Percentiles rank a stretch among this genome's conserved stretches.
Conservation (phyloP, 1,284 basidiomycete genomes). For the Rhodotorula sp. region DNA sequence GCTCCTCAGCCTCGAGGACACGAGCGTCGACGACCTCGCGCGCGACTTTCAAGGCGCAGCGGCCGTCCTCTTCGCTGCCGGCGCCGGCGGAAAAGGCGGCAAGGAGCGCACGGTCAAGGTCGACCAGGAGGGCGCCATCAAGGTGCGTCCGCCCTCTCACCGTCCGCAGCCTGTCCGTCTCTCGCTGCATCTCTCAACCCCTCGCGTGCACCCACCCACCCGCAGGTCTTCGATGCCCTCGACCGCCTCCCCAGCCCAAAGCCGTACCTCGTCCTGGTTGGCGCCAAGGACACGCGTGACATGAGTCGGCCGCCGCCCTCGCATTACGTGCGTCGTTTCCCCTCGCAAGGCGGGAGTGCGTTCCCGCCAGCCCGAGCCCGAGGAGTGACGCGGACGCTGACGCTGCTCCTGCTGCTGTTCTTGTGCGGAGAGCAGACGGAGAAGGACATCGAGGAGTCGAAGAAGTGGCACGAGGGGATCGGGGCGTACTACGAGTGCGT, state of each 20-base stretch:
- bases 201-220: no score
- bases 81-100: constrained; percentile 68
- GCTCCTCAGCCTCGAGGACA: constrained; percentile 64
- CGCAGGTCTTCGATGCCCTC: constrained; percentile 63
- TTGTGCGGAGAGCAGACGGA: constrained; percentile 53
- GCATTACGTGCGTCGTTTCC: constrained; percentile 59
- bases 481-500: constrained; percentile 43
- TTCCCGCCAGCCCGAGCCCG: no score
- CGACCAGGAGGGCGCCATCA: constrained; percentile 70
- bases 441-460: constrained; percentile 57
- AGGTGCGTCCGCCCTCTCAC: constrained; percentile 52
- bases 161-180: no score
- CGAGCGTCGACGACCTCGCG: constrained; percentile 58
- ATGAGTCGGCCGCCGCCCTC: constrained; percentile 55
- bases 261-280: constrained; percentile 65
- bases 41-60: constrained; percentile 58
- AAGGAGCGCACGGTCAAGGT: constrained; percentile 66
- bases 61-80: constrained; percentile 66
- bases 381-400: no score
- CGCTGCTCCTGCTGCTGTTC: no score
- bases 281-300: constrained; percentile 66
- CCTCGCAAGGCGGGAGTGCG: no score
- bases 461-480: constrained; percentile 55
- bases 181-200: no score
- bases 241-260: constrained; percentile 57